Conservation (phyloP, 495 filamentous ascomycete species). For the Thozetella sp. region DNA sequence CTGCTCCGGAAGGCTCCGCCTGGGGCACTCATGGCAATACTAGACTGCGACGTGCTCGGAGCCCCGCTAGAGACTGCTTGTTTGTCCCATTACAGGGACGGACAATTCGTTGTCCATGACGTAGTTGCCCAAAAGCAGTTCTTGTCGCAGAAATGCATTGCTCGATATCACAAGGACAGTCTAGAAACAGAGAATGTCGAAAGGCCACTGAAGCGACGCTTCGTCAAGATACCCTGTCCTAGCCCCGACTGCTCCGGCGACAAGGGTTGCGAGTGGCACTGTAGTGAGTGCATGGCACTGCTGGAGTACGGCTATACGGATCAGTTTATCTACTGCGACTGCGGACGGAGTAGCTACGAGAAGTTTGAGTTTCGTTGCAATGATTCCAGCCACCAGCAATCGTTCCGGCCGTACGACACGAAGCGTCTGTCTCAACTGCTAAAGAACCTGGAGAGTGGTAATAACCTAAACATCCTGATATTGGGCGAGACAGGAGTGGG, state of each 20-base stretch:
- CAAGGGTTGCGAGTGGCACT: slow-evolving; percentile 26
- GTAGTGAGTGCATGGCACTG: slow-evolving; percentile 19
- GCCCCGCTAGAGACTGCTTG: slow-evolving; percentile 7
- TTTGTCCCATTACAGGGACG: slow-evolving; percentile 16
- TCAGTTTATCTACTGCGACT: slow-evolving; percentile 35
- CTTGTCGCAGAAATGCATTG: slow-evolving; percentile 19
- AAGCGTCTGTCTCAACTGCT: neutral
- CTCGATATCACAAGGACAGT: slow-evolving; percentile 5
- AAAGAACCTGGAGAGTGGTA: slow-evolving; percentile 8
- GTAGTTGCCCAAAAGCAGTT: slow-evolving; percentile 18
- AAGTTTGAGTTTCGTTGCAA: slow-evolving; percentile 32
- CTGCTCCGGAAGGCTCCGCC: slow-evolving; percentile 6
- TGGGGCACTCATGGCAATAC: slow-evolving; percentile 11
- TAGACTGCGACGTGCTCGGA: slow-evolving; percentile 21
- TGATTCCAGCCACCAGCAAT: slow-evolving; percentile 13
- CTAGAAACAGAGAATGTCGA: slow-evolving; percentile 9
- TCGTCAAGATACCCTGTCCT: slow-evolving; percentile 32
- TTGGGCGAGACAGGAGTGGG: slow-evolving; percentile 46
- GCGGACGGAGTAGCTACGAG: slow-evolving; percentile 23
- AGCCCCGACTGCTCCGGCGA: slow-evolving; percentile 15
- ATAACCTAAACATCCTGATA: slow-evolving; percentile 41
- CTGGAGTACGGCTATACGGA: slow-evolving; percentile 34
- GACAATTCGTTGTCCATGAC: slow-evolving; percentile 10
- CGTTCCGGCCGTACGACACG: slow-evolving; percentile 2
- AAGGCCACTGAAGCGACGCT: slow-evolving; percentile 18